Conservation (phyloP, 305 asterid genomes). For the Fraxinus sp. region DNA sequence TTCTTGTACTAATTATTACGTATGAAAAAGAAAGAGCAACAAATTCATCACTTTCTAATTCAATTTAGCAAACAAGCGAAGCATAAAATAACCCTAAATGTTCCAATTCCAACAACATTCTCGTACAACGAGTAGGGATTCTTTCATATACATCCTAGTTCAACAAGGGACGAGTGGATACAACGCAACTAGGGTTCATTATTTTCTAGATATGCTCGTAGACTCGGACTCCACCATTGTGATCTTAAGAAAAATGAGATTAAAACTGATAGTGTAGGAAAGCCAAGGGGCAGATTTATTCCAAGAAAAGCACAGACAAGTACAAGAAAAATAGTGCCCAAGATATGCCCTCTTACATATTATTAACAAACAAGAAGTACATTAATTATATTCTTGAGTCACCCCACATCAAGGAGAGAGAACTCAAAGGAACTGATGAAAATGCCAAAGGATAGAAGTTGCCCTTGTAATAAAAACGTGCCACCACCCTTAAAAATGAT, state of each 20-base stretch:
- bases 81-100: not conserved
- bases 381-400: conserved; percentile 9
- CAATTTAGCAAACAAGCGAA: not conserved
- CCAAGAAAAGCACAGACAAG: not conserved
- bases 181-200: not conserved
- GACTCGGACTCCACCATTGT: not conserved
- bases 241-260: not conserved
- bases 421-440: conserved; percentile 23
- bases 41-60: not conserved
- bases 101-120: not conserved
- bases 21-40: not conserved
- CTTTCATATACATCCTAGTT: not conserved
- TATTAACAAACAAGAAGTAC: conserved; percentile 4
- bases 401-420: conserved; percentile 13
- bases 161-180: not conserved
- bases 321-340: not conserved
- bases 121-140: not conserved
- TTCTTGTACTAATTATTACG: not conserved
- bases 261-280: not conserved
- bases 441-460: conserved; percentile 81
- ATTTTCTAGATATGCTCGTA: not conserved
- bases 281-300: not conserved
- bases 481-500: conserved; percentile 20
- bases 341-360: not conserved
- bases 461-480: conserved; percentile 41